Evolutionary conservation across 805 yeast genomes (phyloP), one percentile per base, ranked within the genome.

Genomic region (Teunomyces tritomae): DNA sequence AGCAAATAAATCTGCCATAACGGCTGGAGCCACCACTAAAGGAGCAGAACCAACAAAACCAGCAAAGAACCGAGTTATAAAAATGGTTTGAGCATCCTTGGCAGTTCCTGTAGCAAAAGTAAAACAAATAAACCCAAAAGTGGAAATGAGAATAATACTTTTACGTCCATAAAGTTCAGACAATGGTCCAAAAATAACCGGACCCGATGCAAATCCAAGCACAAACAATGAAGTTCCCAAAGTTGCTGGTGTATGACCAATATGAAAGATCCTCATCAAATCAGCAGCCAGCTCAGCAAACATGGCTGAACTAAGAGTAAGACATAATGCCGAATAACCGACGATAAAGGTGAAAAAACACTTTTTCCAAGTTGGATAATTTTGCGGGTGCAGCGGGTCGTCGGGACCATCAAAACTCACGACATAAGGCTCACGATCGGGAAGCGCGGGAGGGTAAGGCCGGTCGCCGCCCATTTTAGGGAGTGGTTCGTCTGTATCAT

Each of bases 131-230:
- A 41, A 53, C 7, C 53, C 55, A 20, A 9, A 67, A 57, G 45
- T 73, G 58, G 84, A 80, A 2, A 67, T 45, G 27, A 78, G 51
- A 17, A 78, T 71, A 27, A 79, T 77, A 4, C 61, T 50, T 52
- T 68, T 75, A 37, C 82, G 63, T 40, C 74, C 65, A 55, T 60
- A 55, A 35, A 53, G 41, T 29, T 55, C 58, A 20, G 49, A 46
- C 39, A 53, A 28, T 4, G 57, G 58, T 3, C 57, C 58, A 24
- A 39, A 55, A 26, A 89, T 59, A 44, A 91, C 73, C 3, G 98
- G 98, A 14, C 97, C 97, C 0, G 89, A 78, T 1, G 97, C 97
- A 67, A 90, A 92, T 8, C 97, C 98, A 36, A 89, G 65, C n/a
- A 91, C 97, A 58, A 81, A 91, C 24, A 90, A 73, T 0, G 97